Evolutionary conservation across 345 rosid genomes (phyloP), one percentile per base, ranked within the genome.

Genomic region (Pelargonium nanum): DNA sequence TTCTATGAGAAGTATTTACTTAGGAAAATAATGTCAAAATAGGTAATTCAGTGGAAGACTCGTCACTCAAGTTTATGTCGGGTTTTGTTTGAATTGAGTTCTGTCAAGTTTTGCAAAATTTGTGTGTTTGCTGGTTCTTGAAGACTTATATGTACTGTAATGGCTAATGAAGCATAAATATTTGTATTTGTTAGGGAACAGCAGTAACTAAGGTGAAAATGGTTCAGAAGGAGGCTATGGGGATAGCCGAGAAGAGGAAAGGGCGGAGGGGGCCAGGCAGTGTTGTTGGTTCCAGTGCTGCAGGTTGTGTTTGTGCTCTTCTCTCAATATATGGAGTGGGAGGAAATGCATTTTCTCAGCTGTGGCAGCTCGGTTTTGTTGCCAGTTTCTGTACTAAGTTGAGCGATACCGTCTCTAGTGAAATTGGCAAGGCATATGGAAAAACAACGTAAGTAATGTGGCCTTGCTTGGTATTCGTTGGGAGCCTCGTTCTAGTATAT

Each of bases 201-300:
- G 96, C 82, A 5, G 99, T 78, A 20, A 93, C 99, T 20, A 93
- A 93, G 70, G 96, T 84, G 48, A 93, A 89, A 74, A 87, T 93
- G 96, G 77, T 94, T 6, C 87, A 93, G 55, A 93, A 93, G 86
- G 99, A 89, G 76, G 90, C 97, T 8, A 87, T 80, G 62, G 97
- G 97, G 0, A 87, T 93, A 28, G 99, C 99, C 0, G 97, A 93
- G 83, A 93, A 87, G 83, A 79, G 70, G 79, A 93, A 79, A 64
- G 99, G 99, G 52, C 80, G 99, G 70, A 77, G 99, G 59, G 99
- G 97, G 70, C 97, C 97, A 1, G 84, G 94, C n/a, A 93, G 97
- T 65, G 99, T 93, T 58, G 81, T 93, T 76, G 99, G 99, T 70
- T 93, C 99, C 60, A 89, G 99, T 77, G 87, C 96, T 65, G 99